A percentile compares a stretch with the other conserved stretches of the same genome.
Evolutionary conservation across 2,329 filamentous ascomycete species (phyloP).

Genomic region (Hirsutella minnesotensis): DNA sequence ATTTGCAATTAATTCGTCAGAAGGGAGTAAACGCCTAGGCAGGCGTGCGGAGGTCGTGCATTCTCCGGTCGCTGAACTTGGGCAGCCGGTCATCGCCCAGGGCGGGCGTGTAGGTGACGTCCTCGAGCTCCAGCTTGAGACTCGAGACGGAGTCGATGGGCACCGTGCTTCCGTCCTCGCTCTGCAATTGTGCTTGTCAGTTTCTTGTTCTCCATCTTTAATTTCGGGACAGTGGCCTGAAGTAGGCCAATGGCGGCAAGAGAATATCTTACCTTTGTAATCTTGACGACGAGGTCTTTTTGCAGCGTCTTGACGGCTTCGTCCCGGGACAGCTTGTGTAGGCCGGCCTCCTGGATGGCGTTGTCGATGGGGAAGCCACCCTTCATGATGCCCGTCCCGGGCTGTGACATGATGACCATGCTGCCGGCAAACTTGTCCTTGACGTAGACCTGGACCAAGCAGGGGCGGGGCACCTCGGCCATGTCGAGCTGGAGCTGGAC

Average conservation of each 20-base stretch:
- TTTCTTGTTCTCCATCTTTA: too few species aligned
- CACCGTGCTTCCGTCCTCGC: conserved; percentile 20
- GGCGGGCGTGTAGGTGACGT: conserved; percentile 16
- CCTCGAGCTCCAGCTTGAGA: conserved; percentile 24
- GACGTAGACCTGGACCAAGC: conserved; percentile 21
- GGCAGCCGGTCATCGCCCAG: conserved; percentile 15
- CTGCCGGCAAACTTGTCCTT: conserved; percentile 19
- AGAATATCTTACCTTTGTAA: conserved; percentile 22
- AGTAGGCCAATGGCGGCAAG: too few species aligned
- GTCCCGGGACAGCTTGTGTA: conserved; percentile 7
- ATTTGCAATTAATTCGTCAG: too few species aligned
- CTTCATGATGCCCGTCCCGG: conserved; percentile 17
- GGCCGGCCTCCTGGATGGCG: conserved; percentile 55
- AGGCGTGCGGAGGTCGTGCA: neutral
- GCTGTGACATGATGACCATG: conserved; percentile 24
- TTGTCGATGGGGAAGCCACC: conserved; percentile 33
- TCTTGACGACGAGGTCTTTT: conserved; percentile 18
- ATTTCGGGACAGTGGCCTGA: too few species aligned
- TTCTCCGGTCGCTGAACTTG: conserved; percentile 8
- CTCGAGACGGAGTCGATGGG: conserved; percentile 18
- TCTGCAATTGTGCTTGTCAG: neutral
- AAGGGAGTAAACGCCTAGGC: neutral
- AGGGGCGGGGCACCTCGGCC: conserved; percentile 22
- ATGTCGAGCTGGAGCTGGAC: conserved; percentile 21
- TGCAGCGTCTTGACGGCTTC: conserved; percentile 14